Conservation (phyloP, 1,284 basidiomycete genomes). For the Pseudozyma flocculosa region DNA sequence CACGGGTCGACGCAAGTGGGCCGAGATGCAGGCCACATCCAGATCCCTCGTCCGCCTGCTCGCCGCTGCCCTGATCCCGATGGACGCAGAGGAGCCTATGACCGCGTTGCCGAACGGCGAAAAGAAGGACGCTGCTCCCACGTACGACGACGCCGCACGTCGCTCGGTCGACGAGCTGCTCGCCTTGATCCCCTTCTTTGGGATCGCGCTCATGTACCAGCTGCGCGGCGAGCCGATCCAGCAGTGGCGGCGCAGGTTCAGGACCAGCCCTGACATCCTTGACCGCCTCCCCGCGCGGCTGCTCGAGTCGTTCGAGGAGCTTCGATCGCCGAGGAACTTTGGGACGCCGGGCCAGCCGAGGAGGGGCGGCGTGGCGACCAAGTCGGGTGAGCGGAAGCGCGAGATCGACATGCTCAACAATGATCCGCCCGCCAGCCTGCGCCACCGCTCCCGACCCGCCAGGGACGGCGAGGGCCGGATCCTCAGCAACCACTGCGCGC, state of each 20-base stretch:
- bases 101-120: too few species aligned
- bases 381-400: conserved; percentile 8
- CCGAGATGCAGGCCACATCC: conserved; percentile 18
- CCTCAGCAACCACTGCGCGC: conserved; percentile 12
- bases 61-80: conserved; percentile 7
- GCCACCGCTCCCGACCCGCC: not conserved
- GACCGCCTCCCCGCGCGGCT: conserved; percentile 11
- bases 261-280: not conserved
- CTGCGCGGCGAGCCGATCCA: conserved; percentile 14
- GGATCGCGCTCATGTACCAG: conserved; percentile 28
- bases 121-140: not conserved
- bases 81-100: not conserved
- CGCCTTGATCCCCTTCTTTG: conserved; percentile 25
- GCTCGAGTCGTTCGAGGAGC: not conserved
- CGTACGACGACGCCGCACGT: not conserved
- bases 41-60: conserved; percentile 22
- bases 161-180: conserved; percentile 8
- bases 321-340: not conserved
- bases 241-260: not conserved
- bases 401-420: conserved; percentile 15
- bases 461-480: not conserved
- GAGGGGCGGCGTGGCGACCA: not conserved
- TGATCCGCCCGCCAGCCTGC: conserved; percentile 7
- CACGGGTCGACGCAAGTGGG: conserved; percentile 25
- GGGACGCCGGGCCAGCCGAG: too few species aligned